A percentile compares a stretch with the other conserved stretches of the same genome.
Evolutionary conservation across 1,284 basidiomycete genomes (phyloP).

Genomic region (Marasmius oreades): DNA sequence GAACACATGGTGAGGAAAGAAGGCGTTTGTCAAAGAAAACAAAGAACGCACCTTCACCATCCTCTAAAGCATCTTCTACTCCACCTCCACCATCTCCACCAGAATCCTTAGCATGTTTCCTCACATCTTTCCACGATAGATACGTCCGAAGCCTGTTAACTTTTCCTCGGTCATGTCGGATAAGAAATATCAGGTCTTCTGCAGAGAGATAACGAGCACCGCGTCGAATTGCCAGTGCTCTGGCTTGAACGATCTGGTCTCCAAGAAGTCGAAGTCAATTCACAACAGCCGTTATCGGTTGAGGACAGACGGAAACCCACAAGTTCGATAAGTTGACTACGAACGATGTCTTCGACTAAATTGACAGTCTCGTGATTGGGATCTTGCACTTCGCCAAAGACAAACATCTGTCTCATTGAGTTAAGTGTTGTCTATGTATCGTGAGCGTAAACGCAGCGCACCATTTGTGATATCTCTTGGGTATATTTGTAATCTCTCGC

Average conservation of each 20-base stretch:
- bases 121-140: conserved; percentile 97
- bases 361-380: conserved; percentile 86
- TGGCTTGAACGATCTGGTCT: conserved; percentile 84
- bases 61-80: conserved; percentile 75
- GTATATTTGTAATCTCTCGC: conserved; percentile 62
- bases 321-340: conserved; percentile 89
- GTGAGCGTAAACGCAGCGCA: conserved; percentile 19
- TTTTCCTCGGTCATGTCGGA: conserved; percentile 92
- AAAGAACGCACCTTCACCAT: conserved; percentile 58
- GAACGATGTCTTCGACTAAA: conserved; percentile 94
- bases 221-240: conserved; percentile 77
- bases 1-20: background rate
- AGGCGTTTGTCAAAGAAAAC: background rate
- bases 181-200: conserved; percentile 96
- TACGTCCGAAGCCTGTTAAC: conserved; percentile 93
- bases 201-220: conserved; percentile 84
- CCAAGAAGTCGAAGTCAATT: background rate
- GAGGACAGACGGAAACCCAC: too few species aligned
- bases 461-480: conserved; percentile 83
- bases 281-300: background rate
- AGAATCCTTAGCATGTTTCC: conserved; percentile 91
- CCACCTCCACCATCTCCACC: conserved; percentile 76
- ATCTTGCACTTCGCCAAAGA: conserved; percentile 93
- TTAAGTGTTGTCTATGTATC: background rate
- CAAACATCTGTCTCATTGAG: conserved; percentile 77